Base-by-base conservation (phyloP, 257 asterid species). In the Anisodus tanguticus region DNA sequence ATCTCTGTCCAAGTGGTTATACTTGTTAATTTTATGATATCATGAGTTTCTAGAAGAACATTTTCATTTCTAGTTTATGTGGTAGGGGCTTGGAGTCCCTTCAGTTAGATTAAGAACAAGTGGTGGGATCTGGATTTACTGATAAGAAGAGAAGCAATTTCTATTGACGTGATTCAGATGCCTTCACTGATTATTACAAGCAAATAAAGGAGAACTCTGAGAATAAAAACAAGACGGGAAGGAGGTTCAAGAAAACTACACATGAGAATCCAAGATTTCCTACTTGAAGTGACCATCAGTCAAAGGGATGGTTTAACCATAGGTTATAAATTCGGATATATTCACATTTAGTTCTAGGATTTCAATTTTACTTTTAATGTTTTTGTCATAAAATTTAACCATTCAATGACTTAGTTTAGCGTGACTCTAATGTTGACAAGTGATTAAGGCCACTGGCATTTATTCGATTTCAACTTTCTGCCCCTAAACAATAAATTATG, bases 31-130 rank as follows among this genome's bases (percentile, higher is more conserved):
- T 64, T 22, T 64, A 26, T 64, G 71, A 64, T 64, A 31, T 11
- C 43, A 64, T 26, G 43, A 4, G 43, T 26, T 22, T 19, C 71
- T 22, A 31, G 39, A 11, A 22, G 31, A 64, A 26, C 71, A 22
- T 64, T 64, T 11, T 26, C 39, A 64, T 64, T 26, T 64, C 71
- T 26, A 4, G 43, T 26, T 22, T 63, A 22, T 66, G 43, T 64
- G 71, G 43, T 31, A 64, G 71, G 71, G 71, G 71, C 37, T 16
- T 17, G 66, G 66, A 59, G 19, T 59, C 17, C 66, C 66, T n/a
- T n/a, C 63, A 58, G 16, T 58, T 58, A 60, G 8, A 60, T 62
- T 62, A 62, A 62, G 15, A 62, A 62, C 22, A 8, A 22, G 39
- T 9, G 15, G 11, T 49, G 54, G 51, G 0, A 15, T 55, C 62